Evolutionary conservation across 139 green algal genomes (phyloP).

Genomic region (Yamagishiella unicocca): DNA sequence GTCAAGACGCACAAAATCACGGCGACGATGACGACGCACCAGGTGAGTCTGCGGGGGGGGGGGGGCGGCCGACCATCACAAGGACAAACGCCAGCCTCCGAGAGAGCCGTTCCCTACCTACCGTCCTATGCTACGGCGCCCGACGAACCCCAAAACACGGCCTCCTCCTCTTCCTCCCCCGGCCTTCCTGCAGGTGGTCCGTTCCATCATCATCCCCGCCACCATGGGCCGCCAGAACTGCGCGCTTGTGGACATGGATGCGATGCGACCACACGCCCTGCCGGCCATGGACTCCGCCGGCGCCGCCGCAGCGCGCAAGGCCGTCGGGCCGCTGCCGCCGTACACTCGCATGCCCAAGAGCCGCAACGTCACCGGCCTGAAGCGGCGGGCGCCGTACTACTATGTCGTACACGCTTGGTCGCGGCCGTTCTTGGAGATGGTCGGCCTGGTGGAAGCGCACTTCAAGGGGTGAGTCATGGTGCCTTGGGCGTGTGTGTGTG

Average conservation of each 20-base stretch:
- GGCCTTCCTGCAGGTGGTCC: not conserved
- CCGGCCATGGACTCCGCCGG: conserved; percentile 20
- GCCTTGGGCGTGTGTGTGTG: not conserved
- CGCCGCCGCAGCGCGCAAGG: conserved; percentile 27
- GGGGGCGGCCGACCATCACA: not conserved
- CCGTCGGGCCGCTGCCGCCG: conserved; percentile 2
- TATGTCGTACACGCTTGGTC: conserved; percentile 40
- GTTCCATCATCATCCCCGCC: conserved; percentile 17
- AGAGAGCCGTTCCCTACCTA: too few relatives aligned
- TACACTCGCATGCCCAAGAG: conserved; percentile 30
- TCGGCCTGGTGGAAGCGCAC: conserved; percentile 11
- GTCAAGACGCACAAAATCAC: conserved; percentile 8
- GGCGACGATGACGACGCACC: conserved; percentile 6
- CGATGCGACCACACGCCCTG: not conserved
- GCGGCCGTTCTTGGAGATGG: conserved; percentile 39
- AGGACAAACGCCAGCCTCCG: too few relatives aligned
- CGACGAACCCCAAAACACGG: too few relatives aligned
- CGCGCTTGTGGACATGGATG: not conserved
- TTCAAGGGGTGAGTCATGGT: conserved; percentile 33
- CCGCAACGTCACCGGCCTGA: not conserved
- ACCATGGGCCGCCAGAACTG: not conserved
- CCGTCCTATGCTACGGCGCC: too few relatives aligned
- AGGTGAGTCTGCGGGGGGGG: not conserved
- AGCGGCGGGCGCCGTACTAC: conserved; percentile 32
- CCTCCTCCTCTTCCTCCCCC: not conserved